Conservation (phyloP, 805 yeast genomes). For the Tanozyma kutaoensis region DNA sequence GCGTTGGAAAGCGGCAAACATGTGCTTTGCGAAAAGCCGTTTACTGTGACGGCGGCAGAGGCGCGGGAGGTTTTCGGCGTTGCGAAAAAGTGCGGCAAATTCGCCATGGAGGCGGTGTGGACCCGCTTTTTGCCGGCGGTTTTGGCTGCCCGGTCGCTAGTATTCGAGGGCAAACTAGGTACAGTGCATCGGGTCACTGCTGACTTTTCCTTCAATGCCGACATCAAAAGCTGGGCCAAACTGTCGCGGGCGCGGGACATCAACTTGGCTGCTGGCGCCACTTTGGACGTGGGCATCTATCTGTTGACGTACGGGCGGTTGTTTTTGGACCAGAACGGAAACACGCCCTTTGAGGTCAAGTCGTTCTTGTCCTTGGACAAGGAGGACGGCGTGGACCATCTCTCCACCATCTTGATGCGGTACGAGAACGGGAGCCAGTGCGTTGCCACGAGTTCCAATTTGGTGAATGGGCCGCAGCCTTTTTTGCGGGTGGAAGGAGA, state of each 20-base stretch:
- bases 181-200: constrained; percentile 27
- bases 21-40: constrained; percentile 43
- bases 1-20: constrained; percentile 33
- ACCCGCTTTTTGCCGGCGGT: constrained; percentile 39
- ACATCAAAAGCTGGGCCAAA: constrained; percentile 15
- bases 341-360: constrained; percentile 11
- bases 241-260: constrained; percentile 26
- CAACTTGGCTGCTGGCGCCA: constrained; percentile 40
- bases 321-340: constrained; percentile 18
- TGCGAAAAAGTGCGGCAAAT: constrained; percentile 30
- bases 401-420: constrained; percentile 21
- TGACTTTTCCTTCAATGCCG: constrained; percentile 24
- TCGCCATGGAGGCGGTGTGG: constrained; percentile 51
- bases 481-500: constrained; percentile 21
- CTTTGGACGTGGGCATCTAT: constrained; percentile 44
- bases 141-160: constrained; percentile 15
- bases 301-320: constrained; percentile 32
- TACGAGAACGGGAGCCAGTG: constrained; percentile 30
- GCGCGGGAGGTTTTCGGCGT: constrained; percentile 25
- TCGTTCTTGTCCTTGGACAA: constrained; percentile 21
- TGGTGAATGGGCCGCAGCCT: constrained; percentile 13
- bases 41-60: constrained; percentile 34
- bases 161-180: constrained; percentile 33
- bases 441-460: constrained; percentile 17
- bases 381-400: constrained; percentile 27